These are phyloP conservation scores for Musa schizocarpa DNA, from an alignment of 176 grass and related monocot species.

Conservation along the genomic window DNA sequence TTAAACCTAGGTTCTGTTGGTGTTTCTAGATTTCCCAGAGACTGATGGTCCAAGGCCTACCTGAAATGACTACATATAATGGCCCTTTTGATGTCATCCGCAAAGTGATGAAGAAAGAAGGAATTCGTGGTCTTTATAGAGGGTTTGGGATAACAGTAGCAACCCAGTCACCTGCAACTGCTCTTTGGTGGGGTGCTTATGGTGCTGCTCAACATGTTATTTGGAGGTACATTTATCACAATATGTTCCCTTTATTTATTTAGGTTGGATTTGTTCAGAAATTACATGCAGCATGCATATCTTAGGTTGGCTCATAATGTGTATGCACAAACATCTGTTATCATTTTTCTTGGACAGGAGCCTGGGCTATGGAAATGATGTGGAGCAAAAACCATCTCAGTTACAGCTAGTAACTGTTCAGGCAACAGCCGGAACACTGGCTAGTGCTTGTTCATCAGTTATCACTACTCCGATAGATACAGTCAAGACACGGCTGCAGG, in stretches of 20 bases:
- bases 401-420: slow-evolving; percentile 70
- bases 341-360: slow-evolving; percentile 39
- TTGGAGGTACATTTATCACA: slow-evolving; percentile 43
- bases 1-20: neutral
- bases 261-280: too few species aligned
- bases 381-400: slow-evolving; percentile 59
- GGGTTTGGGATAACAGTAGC: slow-evolving; percentile 86
- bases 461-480: slow-evolving; percentile 95
- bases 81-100: slow-evolving; percentile 69
- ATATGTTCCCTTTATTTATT: too few species aligned
- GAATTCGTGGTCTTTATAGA: slow-evolving; percentile 73
- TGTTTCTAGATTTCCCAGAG: slow-evolving; percentile 66
- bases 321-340: neutral
- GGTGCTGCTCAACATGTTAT: slow-evolving; percentile 84
- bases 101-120: slow-evolving; percentile 64
- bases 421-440: slow-evolving; percentile 78
- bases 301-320: too few species aligned
- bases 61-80: slow-evolving; percentile 59
- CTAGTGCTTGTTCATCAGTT: slow-evolving; percentile 90
- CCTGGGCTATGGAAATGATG: slow-evolving; percentile 68
- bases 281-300: too few species aligned
- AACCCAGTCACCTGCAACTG: slow-evolving; percentile 84
- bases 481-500: slow-evolving; percentile 93
- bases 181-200: slow-evolving; percentile 97
- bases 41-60: slow-evolving; percentile 91